These are phyloP conservation scores for Colletotrichum lentis DNA, from an alignment of 2,329 filamentous ascomycete genomes.

Conservation along the genomic window DNA sequence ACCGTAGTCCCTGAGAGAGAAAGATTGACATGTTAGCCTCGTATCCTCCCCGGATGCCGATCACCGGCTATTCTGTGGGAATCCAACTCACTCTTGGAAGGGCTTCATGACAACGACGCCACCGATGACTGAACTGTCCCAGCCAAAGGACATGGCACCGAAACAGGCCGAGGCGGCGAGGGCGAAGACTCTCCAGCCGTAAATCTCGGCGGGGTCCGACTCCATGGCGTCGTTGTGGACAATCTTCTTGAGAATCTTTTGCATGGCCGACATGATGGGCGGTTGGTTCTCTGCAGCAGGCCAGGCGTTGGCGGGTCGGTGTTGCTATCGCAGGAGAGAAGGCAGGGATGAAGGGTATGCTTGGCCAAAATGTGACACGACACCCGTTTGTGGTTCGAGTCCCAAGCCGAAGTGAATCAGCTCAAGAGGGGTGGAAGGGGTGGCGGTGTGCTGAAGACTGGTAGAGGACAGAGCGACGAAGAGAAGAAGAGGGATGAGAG, in stretches of 20 bases:
- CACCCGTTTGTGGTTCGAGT: constrained; percentile 22
- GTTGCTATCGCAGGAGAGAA: constrained; percentile 20
- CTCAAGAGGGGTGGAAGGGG: neutral
- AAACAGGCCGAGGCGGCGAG: constrained; percentile 66
- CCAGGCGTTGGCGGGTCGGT: constrained; percentile 35
- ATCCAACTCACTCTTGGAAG: constrained; percentile 58
- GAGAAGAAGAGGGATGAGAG: constrained; percentile 2
- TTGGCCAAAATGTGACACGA: constrained; percentile 18
- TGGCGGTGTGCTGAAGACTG: neutral
- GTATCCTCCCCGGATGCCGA: constrained; percentile 36
- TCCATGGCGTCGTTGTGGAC: constrained; percentile 70
- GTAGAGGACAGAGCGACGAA: constrained; percentile 15
- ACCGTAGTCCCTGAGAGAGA: constrained; percentile 53
- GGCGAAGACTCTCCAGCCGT: constrained; percentile 73
- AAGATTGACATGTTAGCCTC: constrained; percentile 55
- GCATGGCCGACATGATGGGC: constrained; percentile 33
- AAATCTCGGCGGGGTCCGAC: constrained; percentile 71
- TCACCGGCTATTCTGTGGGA: constrained; percentile 26
- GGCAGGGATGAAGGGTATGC: neutral
- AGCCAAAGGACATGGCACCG: constrained; percentile 66
- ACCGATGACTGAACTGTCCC: constrained; percentile 70
- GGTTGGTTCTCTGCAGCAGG: constrained; percentile 26
- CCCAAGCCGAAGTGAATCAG: constrained; percentile 18
- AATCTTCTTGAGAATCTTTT: constrained; percentile 51
- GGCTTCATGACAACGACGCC: constrained; percentile 68